Evolutionary conservation across 257 asterid species (phyloP), one percentile per base, ranked within the genome.

Genomic region (Capsicum chinense): DNA sequence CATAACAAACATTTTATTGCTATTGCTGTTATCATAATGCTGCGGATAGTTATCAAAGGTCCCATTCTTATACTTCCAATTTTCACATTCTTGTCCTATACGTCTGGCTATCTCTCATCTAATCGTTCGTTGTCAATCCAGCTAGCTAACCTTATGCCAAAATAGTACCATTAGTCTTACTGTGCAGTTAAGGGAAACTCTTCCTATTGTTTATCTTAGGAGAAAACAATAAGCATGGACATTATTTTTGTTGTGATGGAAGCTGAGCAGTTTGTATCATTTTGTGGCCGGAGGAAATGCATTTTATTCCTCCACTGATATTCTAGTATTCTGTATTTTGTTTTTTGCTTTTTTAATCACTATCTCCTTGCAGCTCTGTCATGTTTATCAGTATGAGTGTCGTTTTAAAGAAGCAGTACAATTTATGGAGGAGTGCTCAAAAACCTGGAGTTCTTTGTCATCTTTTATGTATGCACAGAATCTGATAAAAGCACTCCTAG

Each of bases 361-460:
- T 60, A 85, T 84, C 39, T 56, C 76, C 79, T 8, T 82, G 93
- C 98, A 96, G 99, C 84, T 96, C 84, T 96, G 99, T 90, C 99
- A 96, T 90, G 98, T 93, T 71, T 93, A 91, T 91, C 99, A 96
- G 87, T 89, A 89, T 64, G 87, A 92, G 73, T 96, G 99, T 89
- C 92, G 87, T 87, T 96, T 96, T 93, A 91, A 92, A 88, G 98
- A 94, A 88, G 99, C 99, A 35, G 97, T 96, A 80, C 88, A 88
- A 59, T 94, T 96, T 90, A 94, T 96, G 99, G 93, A 84, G 71
- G 87, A 90, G 62, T 96, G 98, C 87, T 90, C 99, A 83, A 83
- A 54, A 79, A 91, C 97, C n/a, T 96, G 99, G 99, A 88, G 86
- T 87, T 87, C 92, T 48, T 87, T 94, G 87, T 91, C 98, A 57